These are phyloP conservation scores for Casuarina glauca DNA, from an alignment of 306 rosid species.

Conservation along the genomic window DNA sequence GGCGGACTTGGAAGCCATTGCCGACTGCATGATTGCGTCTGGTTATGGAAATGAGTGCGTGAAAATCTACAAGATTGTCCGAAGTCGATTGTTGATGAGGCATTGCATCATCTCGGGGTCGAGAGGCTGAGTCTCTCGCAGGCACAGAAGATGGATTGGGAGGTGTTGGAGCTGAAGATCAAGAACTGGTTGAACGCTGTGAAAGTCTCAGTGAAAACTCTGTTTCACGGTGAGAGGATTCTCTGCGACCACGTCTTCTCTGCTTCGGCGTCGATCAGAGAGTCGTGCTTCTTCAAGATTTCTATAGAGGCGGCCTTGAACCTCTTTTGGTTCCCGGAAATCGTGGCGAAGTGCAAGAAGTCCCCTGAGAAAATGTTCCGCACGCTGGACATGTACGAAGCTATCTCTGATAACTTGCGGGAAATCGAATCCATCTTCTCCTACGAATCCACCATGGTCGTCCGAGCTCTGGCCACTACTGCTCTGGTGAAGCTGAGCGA, in stretches of 20 bases:
- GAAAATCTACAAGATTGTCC: conserved; percentile 39
- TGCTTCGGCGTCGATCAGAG: conserved; percentile 36
- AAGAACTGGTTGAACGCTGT: conserved; percentile 65
- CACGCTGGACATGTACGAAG: conserved; percentile 62
- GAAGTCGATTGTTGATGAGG: conserved; percentile 77
- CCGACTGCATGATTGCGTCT: conserved; percentile 64
- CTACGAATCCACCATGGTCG: conserved; percentile 47
- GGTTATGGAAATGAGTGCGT: conserved; percentile 75
- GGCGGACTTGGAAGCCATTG: conserved; percentile 64
- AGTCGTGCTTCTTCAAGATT: conserved; percentile 61
- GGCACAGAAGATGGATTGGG: conserved; percentile 75
- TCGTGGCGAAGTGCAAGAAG: conserved; percentile 74
- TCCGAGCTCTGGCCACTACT: conserved; percentile 47
- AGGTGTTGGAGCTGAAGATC: conserved; percentile 56
- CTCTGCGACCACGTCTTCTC: conserved; percentile 63
- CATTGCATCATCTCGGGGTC: conserved; percentile 61
- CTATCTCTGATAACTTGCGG: conserved; percentile 48
- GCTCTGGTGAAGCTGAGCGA: conserved; percentile 50
- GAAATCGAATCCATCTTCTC: conserved; percentile 69
- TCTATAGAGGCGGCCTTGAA: conserved; percentile 51
- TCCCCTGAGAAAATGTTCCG: conserved; percentile 73
- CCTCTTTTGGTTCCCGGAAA: conserved; percentile 72
- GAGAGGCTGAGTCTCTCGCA: conserved; percentile 53
- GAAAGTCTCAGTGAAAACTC: conserved; percentile 46
- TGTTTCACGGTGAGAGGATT: conserved; percentile 57